These are phyloP conservation scores for Skeletonema grethae DNA, from an alignment of 108 stramenopile genomes.

Conservation along the genomic window DNA sequence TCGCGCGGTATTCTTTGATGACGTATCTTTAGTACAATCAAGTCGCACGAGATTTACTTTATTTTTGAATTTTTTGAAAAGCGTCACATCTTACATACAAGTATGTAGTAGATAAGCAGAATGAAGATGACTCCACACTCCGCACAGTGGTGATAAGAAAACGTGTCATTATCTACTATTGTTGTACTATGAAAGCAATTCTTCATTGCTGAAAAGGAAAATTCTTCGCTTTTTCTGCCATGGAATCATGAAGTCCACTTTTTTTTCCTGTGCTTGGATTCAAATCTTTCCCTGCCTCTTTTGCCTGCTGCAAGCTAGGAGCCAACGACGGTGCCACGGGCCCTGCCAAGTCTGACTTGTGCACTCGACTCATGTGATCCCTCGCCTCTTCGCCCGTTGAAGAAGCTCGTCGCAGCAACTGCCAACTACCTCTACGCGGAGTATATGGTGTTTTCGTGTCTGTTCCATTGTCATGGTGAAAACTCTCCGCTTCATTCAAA, in stretches of 20 bases:
- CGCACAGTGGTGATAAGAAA: too few relatives aligned
- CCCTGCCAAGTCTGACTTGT: slow-evolving; percentile 21
- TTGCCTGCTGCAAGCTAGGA: slow-evolving; percentile 19
- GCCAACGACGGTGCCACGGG: slow-evolving; percentile 35
- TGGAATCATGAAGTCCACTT: not conserved
- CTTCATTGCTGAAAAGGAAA: slow-evolving; percentile 42
- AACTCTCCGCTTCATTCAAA: slow-evolving; percentile 35
- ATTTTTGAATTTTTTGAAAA: too few relatives aligned
- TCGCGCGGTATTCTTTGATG: too few relatives aligned
- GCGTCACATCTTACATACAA: too few relatives aligned
- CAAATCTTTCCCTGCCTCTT: slow-evolving; percentile 8
- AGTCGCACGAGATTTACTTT: too few relatives aligned
- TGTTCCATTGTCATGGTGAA: slow-evolving; percentile 9
- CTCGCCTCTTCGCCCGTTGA: slow-evolving; percentile 28
- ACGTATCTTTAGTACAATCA: too few relatives aligned
- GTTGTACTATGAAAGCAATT: not conserved
- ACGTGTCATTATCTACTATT: too few relatives aligned
- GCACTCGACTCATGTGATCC: slow-evolving; percentile 45
- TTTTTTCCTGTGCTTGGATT: not conserved
- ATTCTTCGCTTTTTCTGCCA: slow-evolving; percentile 44
- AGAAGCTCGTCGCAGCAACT: slow-evolving; percentile 8
- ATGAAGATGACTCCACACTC: too few relatives aligned
- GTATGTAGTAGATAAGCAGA: too few relatives aligned
- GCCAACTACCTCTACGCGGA: not conserved
- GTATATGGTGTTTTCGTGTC: not conserved